Conservation (phyloP, 2,329 filamentous ascomycete genomes). For the Colletotrichum sp. region DNA sequence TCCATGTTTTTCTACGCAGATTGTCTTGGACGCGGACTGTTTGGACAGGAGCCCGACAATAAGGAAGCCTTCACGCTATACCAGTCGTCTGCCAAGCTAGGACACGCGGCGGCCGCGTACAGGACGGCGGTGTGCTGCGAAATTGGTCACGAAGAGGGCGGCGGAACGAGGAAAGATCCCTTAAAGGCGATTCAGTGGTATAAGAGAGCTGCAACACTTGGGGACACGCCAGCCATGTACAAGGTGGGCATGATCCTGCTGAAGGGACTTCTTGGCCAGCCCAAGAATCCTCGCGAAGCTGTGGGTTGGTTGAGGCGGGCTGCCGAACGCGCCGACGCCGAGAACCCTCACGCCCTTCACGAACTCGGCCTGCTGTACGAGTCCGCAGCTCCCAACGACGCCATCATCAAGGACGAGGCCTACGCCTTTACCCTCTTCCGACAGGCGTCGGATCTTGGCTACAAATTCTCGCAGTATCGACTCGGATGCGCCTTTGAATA, state of each 20-base stretch:
- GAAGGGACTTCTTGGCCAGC: conserved; percentile 91
- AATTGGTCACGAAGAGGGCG: conserved; percentile 91
- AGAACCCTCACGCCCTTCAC: conserved; percentile 95
- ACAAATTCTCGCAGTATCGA: conserved; percentile 93
- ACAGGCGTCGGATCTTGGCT: conserved; percentile 85
- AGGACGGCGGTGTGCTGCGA: conserved; percentile 97
- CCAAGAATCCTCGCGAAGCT: conserved; percentile 81
- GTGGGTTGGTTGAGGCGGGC: conserved; percentile 93
- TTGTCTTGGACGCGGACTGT: conserved; percentile 79
- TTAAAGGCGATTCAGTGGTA: conserved; percentile 99
- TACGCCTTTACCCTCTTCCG: conserved; percentile 85
- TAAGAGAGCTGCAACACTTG: conserved; percentile 86
- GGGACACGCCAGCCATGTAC: conserved; percentile 95
- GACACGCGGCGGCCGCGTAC: conserved; percentile 87
- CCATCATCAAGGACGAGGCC: conserved; percentile 78
- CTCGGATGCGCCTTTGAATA: conserved; percentile 91
- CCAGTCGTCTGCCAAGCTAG: conserved; percentile 89
- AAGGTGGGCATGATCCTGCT: conserved; percentile 96
- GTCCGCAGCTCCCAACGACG: conserved; percentile 69
- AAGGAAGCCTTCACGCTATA: conserved; percentile 95
- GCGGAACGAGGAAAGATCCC: conserved; percentile 88
- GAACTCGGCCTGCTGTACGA: conserved; percentile 77
- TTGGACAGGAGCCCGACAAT: conserved; percentile 81
- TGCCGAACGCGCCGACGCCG: conserved; percentile 82
- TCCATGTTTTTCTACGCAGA: conserved; percentile 96